Evolutionary conservation across 345 rosid species (phyloP).

Genomic region (Acer negundo): DNA sequence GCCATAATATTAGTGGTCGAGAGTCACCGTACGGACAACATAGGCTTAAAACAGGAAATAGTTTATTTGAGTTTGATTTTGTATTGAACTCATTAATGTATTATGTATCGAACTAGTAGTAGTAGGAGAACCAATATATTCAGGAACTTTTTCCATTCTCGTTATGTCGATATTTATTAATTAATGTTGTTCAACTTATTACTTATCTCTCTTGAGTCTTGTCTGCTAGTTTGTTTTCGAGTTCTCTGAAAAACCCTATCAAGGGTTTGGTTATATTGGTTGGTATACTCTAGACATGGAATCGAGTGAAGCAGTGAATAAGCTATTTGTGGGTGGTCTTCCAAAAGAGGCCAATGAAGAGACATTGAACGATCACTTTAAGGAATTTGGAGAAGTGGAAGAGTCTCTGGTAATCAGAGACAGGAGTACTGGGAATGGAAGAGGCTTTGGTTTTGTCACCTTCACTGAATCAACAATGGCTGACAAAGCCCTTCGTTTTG

Average conservation of each 20-base stretch:
- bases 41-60: background rate
- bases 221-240: background rate
- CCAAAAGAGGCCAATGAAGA: background rate
- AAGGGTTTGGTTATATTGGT: background rate
- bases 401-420: slow-evolving; percentile 14
- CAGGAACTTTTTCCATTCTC: background rate
- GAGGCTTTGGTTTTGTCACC: slow-evolving; percentile 28
- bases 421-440: slow-evolving; percentile 4
- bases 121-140: background rate
- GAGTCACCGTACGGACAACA: background rate
- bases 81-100: background rate
- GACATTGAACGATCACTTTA: slow-evolving; percentile 6
- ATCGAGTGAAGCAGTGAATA: background rate
- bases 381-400: slow-evolving; percentile 12
- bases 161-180: background rate
- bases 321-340: slow-evolving; percentile 32
- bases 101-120: too few relatives aligned
- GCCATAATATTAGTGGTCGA: background rate
- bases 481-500: slow-evolving; percentile 8
- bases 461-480: slow-evolving; percentile 19
- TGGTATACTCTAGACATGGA: background rate
- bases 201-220: too few relatives aligned
- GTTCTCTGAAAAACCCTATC: too few relatives aligned
- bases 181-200: background rate
- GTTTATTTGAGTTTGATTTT: background rate